Percentiles rank a stretch among this genome's conserved stretches.
Evolutionary conservation across 345 rosid genomes (phyloP).

Genomic region (Boechera retrofracta): DNA sequence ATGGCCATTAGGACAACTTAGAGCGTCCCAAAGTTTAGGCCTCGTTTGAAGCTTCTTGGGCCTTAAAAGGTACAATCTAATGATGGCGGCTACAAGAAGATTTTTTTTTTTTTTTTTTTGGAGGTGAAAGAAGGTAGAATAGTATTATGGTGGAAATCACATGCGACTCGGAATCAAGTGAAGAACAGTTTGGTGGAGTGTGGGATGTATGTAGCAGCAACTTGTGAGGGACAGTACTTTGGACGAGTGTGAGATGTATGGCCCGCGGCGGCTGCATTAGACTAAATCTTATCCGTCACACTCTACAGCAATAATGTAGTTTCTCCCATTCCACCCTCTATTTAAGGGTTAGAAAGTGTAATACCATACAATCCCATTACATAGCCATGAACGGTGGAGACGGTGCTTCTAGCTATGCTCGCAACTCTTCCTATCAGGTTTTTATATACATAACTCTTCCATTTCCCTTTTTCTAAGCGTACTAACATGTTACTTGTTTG

Average conservation of each 20-base stretch:
- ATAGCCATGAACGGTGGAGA: constrained; percentile 44
- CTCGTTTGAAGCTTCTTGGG: not conserved
- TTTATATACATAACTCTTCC: not conserved
- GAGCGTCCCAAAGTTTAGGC: not conserved
- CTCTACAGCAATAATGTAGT: not conserved
- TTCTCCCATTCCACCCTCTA: not conserved
- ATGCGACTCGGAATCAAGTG: not conserved
- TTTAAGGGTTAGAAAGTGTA: not conserved
- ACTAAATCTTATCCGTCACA: not conserved
- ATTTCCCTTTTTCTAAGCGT: not conserved
- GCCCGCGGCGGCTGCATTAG: not conserved
- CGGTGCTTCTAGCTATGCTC: constrained; percentile 43
- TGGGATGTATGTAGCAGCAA: not conserved
- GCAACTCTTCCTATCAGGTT: constrained; percentile 43
- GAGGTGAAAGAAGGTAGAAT: not conserved
- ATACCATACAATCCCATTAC: constrained; percentile 11
- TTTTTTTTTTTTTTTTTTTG: not conserved
- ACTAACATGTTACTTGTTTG: constrained; percentile 9
- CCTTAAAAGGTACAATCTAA: not conserved
- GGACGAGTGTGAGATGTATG: constrained; percentile 14
- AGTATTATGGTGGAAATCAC: not conserved
- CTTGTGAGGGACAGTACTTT: not conserved
- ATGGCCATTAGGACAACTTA: not conserved
- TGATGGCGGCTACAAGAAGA: not conserved
- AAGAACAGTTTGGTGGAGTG: not conserved